Evolutionary conservation across 2,329 filamentous ascomycete species (phyloP), one percentile per base, ranked within the genome.

Genomic region (Dendryphion nanum): DNA sequence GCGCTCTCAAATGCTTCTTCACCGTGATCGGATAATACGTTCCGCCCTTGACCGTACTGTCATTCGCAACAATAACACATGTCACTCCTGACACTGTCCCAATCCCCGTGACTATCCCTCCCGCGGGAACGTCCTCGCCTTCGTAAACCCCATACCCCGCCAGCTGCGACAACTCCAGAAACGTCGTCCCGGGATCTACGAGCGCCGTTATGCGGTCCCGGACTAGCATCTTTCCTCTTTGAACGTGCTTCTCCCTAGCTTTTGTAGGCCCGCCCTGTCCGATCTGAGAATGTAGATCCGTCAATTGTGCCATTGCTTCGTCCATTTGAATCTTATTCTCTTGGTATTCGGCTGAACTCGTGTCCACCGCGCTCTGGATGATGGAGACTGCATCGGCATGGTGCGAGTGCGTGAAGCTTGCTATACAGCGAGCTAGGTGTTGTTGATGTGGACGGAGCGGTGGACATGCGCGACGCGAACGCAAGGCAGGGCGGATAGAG

Each of bases 11-110:
- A 66, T 97, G 93, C 75, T 98, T 98, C 74, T 96, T 96, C 42
- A 97, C 88, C 0, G 91, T 98, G 53, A 97, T 89, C 2, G 91
- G 91, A 61, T 91, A 97, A 70, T 98, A 98, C 2, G 91, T 95
- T 17, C 91, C 91, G 36, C 91, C 91, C 71, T 97, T 98, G 59
- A 97, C 91, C 42, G 91, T 96, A 71, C 88, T 94, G 64, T 96
- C 91, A 63, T 97, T 96, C 41, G 89, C 90, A 34, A 96, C 86
- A 53, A 97, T 86, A 71, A 96, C 85, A 66, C 91, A 97, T 28
- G 83, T 85, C 18, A 95, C 89, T 12, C 91, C 91, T 62, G 93
- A 86, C 18, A 98, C 86, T 2, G 86, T 85, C 3, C 91, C 91
- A 36, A 97, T 81, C 1, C 91, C 93, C 0, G 93, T 94, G 42